Evolutionary conservation across 2,329 filamentous ascomycete species (phyloP), one percentile per base, ranked within the genome.

Genomic region (Rosellinia necatrix): DNA sequence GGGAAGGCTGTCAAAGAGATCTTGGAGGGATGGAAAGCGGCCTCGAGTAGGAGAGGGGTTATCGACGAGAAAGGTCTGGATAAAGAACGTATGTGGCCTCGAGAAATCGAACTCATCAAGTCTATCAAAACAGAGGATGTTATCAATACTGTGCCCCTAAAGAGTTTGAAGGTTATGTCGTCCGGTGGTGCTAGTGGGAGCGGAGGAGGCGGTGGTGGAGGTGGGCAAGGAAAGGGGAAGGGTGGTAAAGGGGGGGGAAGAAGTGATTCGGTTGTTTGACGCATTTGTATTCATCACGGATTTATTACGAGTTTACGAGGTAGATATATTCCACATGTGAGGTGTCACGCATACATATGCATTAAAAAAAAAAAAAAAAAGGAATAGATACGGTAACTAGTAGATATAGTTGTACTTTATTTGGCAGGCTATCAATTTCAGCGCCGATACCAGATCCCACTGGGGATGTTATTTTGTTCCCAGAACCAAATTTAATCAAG

Each of bases 1-100:
- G 93, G 94, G 8, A 97, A 97, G 71, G 92, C 92, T 0, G 86
- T 96, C 43, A 91, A 90, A 71, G 93, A 97, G 73, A 88, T 97
- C 27, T 74, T 97, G n/a, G 85, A 87, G 44, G 82, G 83, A 57
- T 97, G 93, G 92, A 81, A 88, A 62, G 73, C 79, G 17, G 91
- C 86, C 46, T 83, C 85, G 6, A 72, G 68, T 7, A 80, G 76
- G 68, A 86, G 82, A 68, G 79, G 79, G 5, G 81, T 81, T 21
- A 70, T 88, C 1, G 87, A 90, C 67, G 85, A 88, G 68, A 74
- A 75, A 54, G 76, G 78, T 32, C 72, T 75, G 49, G 87, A 89
- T 66, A 79, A 78, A 9, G 91, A 96, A 76, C 84, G 82, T 67
- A 90, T 96, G 72, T 94, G 91, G 85, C 90, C 90, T 0, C 78